Conservation (phyloP, 495 filamentous ascomycete species). For the Podospora conica region DNA sequence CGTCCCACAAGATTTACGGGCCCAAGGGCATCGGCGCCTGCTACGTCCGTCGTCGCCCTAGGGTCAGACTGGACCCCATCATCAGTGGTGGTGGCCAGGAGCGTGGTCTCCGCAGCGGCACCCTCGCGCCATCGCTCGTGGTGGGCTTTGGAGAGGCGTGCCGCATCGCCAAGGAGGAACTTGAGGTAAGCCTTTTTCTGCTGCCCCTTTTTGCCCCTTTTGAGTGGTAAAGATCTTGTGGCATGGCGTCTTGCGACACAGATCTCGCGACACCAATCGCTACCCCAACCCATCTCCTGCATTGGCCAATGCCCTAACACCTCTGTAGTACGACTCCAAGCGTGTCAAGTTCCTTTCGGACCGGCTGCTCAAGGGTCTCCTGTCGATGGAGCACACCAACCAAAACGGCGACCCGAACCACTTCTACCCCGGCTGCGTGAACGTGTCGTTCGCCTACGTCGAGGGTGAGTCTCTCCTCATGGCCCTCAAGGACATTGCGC, state of each 20-base stretch:
- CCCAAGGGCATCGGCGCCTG: constrained; percentile 96
- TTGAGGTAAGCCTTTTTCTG: constrained; percentile 59
- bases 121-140: constrained; percentile 78
- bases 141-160: constrained; percentile 96
- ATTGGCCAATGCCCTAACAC: neutral
- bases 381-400: constrained; percentile 83
- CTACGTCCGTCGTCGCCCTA: constrained; percentile 83
- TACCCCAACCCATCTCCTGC: neutral
- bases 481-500: constrained; percentile 95
- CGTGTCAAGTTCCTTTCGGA: constrained; percentile 77
- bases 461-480: constrained; percentile 97
- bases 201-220: constrained; percentile 4
- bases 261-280: neutral
- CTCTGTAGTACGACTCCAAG: constrained; percentile 78
- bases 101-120: constrained; percentile 87
- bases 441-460: constrained; percentile 96
- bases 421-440: constrained; percentile 96
- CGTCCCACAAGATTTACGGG: constrained; percentile 98
- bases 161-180: constrained; percentile 80
- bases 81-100: constrained; percentile 97
- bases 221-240: neutral
- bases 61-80: constrained; percentile 90
- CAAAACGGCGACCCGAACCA: constrained; percentile 79
- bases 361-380: constrained; percentile 70
- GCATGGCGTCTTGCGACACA: neutral